These are phyloP conservation scores for Fusarium aywerte DNA, from an alignment of 2,329 filamentous ascomycete species.

Conservation along the genomic window DNA sequence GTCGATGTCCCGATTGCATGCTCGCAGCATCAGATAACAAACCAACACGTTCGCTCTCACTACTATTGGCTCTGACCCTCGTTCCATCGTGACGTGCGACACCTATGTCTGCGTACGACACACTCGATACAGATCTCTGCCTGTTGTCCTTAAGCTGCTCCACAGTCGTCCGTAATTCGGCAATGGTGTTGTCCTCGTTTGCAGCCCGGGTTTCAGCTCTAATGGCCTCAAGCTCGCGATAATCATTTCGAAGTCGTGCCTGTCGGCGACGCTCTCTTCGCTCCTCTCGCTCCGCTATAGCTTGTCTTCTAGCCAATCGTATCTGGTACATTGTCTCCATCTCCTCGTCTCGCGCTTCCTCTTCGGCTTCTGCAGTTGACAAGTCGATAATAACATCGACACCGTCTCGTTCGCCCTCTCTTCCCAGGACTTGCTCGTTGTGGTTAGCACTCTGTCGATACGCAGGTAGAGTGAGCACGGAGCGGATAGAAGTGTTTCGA, in stretches of 20 bases:
- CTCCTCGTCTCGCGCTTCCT: conserved; percentile 81
- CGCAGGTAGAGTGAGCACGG: conserved; percentile 91
- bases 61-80: conserved; percentile 76
- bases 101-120: conserved; percentile 80
- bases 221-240: conserved; percentile 73
- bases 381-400: conserved; percentile 91
- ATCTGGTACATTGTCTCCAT: conserved; percentile 96
- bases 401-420: conserved; percentile 90
- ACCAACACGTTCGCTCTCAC: conserved; percentile 76
- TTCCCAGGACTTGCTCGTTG: conserved; percentile 83
- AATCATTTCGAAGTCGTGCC: conserved; percentile 77
- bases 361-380: conserved; percentile 82
- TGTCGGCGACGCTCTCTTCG: conserved; percentile 75
- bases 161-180: conserved; percentile 66
- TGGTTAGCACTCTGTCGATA: conserved; percentile 80
- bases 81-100: conserved; percentile 82
- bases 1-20: conserved; percentile 59
- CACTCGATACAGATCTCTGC: conserved; percentile 76
- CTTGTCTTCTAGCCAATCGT: conserved; percentile 77
- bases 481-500: conserved; percentile 86
- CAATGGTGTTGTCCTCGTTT: conserved; percentile 61
- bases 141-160: conserved; percentile 68
- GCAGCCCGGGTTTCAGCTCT: conserved; percentile 65
- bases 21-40: conserved; percentile 77
- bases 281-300: conserved; percentile 81